Base-by-base conservation (phyloP, 331 rosid species). In the Pyracantha coccinea region DNA sequence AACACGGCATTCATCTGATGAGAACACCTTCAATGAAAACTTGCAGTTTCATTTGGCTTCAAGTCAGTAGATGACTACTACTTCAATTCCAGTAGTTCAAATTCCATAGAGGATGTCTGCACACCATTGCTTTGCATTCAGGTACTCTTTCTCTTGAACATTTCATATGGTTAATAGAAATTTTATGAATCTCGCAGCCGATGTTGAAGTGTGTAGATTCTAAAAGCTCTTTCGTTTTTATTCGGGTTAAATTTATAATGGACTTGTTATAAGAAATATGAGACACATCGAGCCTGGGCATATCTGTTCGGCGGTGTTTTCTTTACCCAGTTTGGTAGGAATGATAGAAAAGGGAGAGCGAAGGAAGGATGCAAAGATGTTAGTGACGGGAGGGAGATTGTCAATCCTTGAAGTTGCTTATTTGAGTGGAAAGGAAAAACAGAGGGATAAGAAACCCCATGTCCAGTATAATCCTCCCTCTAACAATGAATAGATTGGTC, bases 1-100 rank as follows among this genome's bases (percentile, higher is more conserved):
- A 21, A 54, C 66, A 55, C 69, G 72, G 16, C 19, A 75, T 62
- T 83, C 60, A 61, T 68, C 25, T 32, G 69, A 66, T 71, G 73
- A 68, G 24, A 47, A 64, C 55, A 59, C 78, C 23, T 61, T 66
- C 66, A 25, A 71, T 62, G 52, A 67, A 69, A 64, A 65, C 69
- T 74, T 80, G 85, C 93, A 94, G 97, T 91, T 80, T 94, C 99
- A 79, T 92, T 94, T 83, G 97, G 99, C 77, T 90, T 94, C 89
- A 94, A 92, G 84, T 86, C 97, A 28, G 97, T 85, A 62, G 97
- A 94, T 77, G 97, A 94, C 16, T 91, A 94, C 86, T 92, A 92
- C 83, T 88, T 73, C 19, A 84, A 85, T 58, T 88, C 99, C 29
- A 60, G 95, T 86, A 90, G 99, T 82, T 86, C 99, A 78, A 84